Evolutionary conservation across 257 asterid species (phyloP), one percentile per base, ranked within the genome.

Genomic region (Prunella vulgaris): DNA sequence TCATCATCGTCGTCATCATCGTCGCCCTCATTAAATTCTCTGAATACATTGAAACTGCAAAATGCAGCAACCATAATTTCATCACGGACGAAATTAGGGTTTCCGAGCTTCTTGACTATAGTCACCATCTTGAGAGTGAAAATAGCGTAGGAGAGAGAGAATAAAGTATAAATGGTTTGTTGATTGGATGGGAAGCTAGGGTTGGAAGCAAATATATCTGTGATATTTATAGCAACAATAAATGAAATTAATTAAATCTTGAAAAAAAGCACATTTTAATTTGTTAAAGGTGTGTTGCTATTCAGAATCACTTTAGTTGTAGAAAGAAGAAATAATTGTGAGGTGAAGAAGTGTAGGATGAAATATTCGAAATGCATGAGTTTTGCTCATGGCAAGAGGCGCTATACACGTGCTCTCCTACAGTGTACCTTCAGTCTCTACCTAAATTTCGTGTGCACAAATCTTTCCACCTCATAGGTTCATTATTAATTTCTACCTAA

Each of bases 1-100:
- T 62, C 77, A 0, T 68, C 80, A 0, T 48, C 80, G 3, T 64
- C 81, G 6, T 77, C 81, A 5, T 66, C 81, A 2, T 71, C 81
- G 2, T 70, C 80, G 1, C 7, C 40, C 14, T 53, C 64, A 1
- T 58, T 25, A n/a, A 13, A 10, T 56, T 44, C 68, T 21, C 58
- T 18, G 7, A 10, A 12, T 13, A 32, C 1, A 4, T 56, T 18
- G 33, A 37, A 66, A 28, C 8, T 10, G 20, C 22, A 12, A 52
- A 53, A 2, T 1, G 24, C 58, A 3, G 56, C 12, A 0, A 66
- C 66, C 72, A 63, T 35, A 42, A 60, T 24, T 44, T 61, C 72
- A 4, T 20, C 12, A 2, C 0, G 3, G 10, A 21, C 8, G 18
- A 22, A 40, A 6, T 72, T 53, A 49, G 67, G 75, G 74, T 53